phyloP scores from a whole-genome alignment of 306 rosid genomes.

The Senna siamea region DNA sequence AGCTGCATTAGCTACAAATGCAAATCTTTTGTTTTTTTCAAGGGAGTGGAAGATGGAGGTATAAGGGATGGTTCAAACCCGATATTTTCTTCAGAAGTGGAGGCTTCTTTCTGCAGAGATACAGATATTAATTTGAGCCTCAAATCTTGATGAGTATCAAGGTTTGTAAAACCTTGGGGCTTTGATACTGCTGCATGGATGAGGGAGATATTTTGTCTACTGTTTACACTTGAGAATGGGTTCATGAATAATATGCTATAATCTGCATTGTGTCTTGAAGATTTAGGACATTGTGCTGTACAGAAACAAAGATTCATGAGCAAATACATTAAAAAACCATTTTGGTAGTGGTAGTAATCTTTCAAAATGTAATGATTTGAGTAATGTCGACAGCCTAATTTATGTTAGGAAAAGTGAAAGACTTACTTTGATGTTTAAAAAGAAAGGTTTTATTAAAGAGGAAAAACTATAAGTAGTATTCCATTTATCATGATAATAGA shows the following conservation, averaged over 20 bases:
- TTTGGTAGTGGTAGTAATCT: too few species aligned
- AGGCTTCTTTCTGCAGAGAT: slow-evolving; percentile 1
- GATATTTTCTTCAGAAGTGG: not conserved
- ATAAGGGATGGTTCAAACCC: not conserved
- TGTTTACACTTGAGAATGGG: too few species aligned
- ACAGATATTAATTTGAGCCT: too few species aligned
- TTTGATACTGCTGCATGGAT: not conserved
- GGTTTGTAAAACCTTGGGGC: not conserved
- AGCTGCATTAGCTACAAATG: not conserved
- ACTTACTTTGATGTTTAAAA: not conserved
- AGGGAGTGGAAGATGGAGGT: not conserved
- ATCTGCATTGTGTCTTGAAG: not conserved
- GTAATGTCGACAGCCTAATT: not conserved
- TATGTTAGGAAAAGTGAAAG: not conserved
- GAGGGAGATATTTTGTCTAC: not conserved
- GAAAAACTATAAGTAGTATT: not conserved
- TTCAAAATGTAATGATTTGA: too few species aligned
- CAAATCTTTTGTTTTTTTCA: not conserved
- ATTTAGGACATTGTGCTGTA: not conserved
- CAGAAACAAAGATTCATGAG: not conserved
- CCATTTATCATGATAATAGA: not conserved
- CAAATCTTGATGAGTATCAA: not conserved
- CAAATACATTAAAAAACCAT: too few species aligned
- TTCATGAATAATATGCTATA: not conserved
- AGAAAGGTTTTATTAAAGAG: too few species aligned